Base-by-base conservation (phyloP, 768 basidiomycete species). In the Dacryopinax primogenitus region DNA sequence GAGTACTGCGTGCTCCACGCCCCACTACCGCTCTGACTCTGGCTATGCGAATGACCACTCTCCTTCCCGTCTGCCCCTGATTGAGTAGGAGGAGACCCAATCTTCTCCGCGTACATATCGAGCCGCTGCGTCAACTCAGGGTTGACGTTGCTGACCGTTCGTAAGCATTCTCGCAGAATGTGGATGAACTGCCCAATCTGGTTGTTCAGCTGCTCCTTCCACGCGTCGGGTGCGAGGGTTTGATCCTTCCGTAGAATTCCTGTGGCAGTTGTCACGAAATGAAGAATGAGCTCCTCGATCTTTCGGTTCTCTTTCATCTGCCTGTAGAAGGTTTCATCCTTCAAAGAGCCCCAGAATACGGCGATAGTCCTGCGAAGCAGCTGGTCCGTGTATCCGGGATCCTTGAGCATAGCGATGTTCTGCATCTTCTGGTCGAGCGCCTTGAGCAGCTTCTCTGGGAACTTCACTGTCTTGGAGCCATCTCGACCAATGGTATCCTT, bases 221-320 rank as follows among this genome's bases (percentile, higher is more conserved):
- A 97, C 23, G 84, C 88, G 61, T 96, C 93, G 26, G 85, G 88
- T 16, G 81, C 82, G 1, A 93, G 78, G 1, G 88, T 81, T 0
- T 89, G 89, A 69, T 94, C 92, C 76, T 96, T 96, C 81, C 86
- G 88, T 66, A 98, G 81, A 9, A 90, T 84, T 30, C 83, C 81
- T 1, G 90, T 92, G 1, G 95, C 90, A 63, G 92, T 86, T 1
- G 93, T 90, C 12, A 94, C 94, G 71, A 97, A 97, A 82, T 90
- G 89, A 63, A 99, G 80, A 66, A 99, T 95, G 64, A 99, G 86
- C 68, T 97, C 93, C 76, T 99, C 96, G 37, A 97, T 90, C 78
- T 95, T 96, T 51, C 96, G 83, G 74, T 91, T 94, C 74, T 97
- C 94, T 75, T 92, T 91, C 84, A 97, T 88, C 70, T 93, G 89